phyloP scores from a whole-genome alignment of 2,329 filamentous ascomycete species.

The Fusarium sp. region DNA sequence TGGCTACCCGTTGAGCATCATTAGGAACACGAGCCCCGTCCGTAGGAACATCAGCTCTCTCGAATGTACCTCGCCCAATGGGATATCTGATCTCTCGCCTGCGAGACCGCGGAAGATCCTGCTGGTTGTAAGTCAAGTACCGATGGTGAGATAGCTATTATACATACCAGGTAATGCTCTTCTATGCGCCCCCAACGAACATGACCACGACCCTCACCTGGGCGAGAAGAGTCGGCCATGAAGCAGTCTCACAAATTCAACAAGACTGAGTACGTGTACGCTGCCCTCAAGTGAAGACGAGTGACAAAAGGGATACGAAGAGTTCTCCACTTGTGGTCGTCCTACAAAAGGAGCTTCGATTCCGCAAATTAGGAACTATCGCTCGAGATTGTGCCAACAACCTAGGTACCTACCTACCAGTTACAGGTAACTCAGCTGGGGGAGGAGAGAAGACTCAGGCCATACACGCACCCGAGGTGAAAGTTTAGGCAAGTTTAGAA shows the following conservation, averaged over 20 bases:
- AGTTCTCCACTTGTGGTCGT: not conserved
- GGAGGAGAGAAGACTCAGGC: too few species aligned
- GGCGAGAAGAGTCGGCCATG: constrained; percentile 18
- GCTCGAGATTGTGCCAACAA: not conserved
- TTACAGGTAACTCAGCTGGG: not conserved
- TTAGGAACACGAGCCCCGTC: constrained; percentile 1
- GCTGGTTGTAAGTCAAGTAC: constrained; percentile 1
- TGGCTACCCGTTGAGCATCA: not conserved
- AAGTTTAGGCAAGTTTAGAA: not conserved
- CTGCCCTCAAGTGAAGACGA: not conserved
- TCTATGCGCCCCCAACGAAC: constrained; percentile 34
- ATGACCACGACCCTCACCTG: constrained; percentile 16
- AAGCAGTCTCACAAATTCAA: not conserved
- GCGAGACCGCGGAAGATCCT: constrained; percentile 14
- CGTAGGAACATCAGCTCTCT: not conserved
- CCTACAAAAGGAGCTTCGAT: not conserved
- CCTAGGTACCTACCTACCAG: not conserved
- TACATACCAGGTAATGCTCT: constrained; percentile 34
- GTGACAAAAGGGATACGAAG: not conserved
- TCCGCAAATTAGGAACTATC: not conserved
- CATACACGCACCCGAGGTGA: not conserved
- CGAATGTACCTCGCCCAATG: constrained; percentile 18
- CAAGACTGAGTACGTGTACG: not conserved
- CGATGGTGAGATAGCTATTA: not conserved
- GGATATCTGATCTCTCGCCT: constrained; percentile 4